A percentile compares a stretch with the other conserved stretches of the same genome.
phyloP scores from a whole-genome alignment of 75 land plant genomes.

The Selaginella tamariscina region DNA sequence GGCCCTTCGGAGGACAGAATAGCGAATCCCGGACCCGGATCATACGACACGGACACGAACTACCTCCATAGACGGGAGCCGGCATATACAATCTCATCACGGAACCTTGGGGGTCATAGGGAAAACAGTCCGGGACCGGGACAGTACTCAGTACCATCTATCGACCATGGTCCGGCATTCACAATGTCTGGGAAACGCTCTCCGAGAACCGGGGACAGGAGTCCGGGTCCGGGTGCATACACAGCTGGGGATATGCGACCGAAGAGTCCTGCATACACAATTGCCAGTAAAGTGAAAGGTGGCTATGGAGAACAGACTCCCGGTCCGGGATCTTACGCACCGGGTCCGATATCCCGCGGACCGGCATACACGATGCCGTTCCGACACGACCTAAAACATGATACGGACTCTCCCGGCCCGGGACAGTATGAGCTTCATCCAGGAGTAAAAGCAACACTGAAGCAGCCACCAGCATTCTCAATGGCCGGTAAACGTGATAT shows the following conservation, averaged over 20 bases:
- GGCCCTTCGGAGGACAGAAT: neutral
- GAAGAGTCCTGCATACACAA: constrained; percentile 1
- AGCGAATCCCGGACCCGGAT: constrained; percentile 3
- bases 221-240: constrained; percentile 8
- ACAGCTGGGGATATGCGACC: neutral
- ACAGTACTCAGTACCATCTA: neutral
- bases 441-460: neutral
- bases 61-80: neutral
- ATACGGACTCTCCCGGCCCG: neutral
- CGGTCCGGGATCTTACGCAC: neutral
- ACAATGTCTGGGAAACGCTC: neutral
- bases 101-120: neutral
- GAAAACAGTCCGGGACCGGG: neutral
- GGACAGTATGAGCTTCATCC: neutral
- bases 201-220: neutral
- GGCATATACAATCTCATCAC: neutral
- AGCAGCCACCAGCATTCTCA: neutral
- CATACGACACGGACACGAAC: neutral
- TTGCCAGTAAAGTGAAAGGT: neutral
- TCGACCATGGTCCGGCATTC: constrained; percentile 5
- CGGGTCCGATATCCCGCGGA: neutral
- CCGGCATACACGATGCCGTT: constrained; percentile 1
- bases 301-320: neutral
- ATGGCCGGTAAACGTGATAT: neutral
- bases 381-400: neutral